These are phyloP conservation scores for Cladosporium cucumerinum DNA, from an alignment of 2,329 filamentous ascomycete species.

Conservation along the genomic window DNA sequence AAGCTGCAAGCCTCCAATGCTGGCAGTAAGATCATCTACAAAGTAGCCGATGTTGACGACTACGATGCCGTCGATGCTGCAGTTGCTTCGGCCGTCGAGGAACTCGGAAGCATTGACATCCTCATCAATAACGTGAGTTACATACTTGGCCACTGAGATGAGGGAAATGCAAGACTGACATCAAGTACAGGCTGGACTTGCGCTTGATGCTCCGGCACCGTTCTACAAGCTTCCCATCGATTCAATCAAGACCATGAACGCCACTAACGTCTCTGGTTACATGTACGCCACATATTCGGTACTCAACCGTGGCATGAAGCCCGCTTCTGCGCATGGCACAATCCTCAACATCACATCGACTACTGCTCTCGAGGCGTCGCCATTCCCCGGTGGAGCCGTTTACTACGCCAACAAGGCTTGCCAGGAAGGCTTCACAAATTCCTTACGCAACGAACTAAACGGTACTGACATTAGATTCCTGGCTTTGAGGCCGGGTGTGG, in stretches of 20 bases:
- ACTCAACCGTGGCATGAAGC: slow-evolving; percentile 44
- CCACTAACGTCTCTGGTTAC: slow-evolving; percentile 48
- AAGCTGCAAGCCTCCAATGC: slow-evolving; percentile 7
- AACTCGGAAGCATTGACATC: slow-evolving; percentile 42
- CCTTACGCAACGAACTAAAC: slow-evolving; percentile 46
- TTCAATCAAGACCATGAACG: slow-evolving; percentile 44
- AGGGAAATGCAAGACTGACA: neutral
- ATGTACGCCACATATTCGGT: slow-evolving; percentile 48
- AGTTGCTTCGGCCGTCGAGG: slow-evolving; percentile 32
- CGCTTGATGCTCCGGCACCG: slow-evolving; percentile 43
- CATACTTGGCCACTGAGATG: neutral
- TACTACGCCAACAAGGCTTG: slow-evolving; percentile 49
- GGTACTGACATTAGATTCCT: slow-evolving; percentile 49
- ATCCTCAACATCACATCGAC: slow-evolving; percentile 50
- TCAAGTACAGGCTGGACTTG: slow-evolving; percentile 39
- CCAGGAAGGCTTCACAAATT: slow-evolving; percentile 51
- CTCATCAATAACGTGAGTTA: slow-evolving; percentile 45
- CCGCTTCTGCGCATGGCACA: slow-evolving; percentile 32
- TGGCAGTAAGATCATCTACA: slow-evolving; percentile 27
- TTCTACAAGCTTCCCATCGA: slow-evolving; percentile 43
- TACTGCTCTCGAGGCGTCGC: slow-evolving; percentile 48
- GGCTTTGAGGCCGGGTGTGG: slow-evolving; percentile 47
- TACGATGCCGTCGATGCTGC: slow-evolving; percentile 34
- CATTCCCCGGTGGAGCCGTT: slow-evolving; percentile 49
- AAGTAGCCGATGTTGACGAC: slow-evolving; percentile 33